Percentiles rank a stretch among this genome's conserved stretches.
phyloP scores from a whole-genome alignment of 78 protist species.

The Dictyostelium intermedium region DNA sequence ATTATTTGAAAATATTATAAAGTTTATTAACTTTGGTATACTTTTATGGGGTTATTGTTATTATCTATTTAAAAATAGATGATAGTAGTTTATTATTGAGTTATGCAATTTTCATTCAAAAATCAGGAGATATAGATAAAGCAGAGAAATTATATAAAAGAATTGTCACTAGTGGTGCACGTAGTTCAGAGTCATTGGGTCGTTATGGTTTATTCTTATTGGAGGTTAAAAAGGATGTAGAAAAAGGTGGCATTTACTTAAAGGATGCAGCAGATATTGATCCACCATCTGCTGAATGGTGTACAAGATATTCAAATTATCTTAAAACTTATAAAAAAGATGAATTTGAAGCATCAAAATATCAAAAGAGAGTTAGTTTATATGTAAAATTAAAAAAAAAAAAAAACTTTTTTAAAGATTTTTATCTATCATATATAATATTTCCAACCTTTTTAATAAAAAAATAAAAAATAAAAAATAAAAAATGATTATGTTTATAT shows the following conservation, averaged over 20 bases:
- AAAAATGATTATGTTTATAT: not conserved
- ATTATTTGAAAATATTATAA: no score
- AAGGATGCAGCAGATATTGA: constrained; percentile 43
- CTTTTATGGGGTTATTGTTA: no score
- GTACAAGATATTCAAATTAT: constrained; percentile 18
- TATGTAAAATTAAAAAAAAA: not conserved
- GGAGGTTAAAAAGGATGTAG: not conserved
- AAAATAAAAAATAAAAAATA: not conserved
- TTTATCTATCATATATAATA: not conserved
- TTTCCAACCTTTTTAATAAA: no score
- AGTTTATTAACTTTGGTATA: no score
- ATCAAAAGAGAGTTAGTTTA: constrained; percentile 28
- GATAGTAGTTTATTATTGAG: constrained; percentile 38
- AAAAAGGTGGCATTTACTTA: constrained; percentile 7
- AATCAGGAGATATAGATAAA: constrained; percentile 24
- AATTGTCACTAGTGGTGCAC: constrained; percentile 30
- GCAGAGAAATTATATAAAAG: constrained; percentile 50
- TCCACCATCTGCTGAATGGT: constrained; percentile 22
- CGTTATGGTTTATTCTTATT: constrained; percentile 42
- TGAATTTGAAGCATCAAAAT: not conserved
- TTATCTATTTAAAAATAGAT: not conserved
- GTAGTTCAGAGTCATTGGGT: constrained; percentile 12
- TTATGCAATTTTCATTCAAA: constrained; percentile 34
- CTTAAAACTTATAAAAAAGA: constrained; percentile 1
- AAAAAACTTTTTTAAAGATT: not conserved